These are phyloP conservation scores for Paxillus rubicundulus DNA, from an alignment of 768 basidiomycete species.

Conservation along the genomic window DNA sequence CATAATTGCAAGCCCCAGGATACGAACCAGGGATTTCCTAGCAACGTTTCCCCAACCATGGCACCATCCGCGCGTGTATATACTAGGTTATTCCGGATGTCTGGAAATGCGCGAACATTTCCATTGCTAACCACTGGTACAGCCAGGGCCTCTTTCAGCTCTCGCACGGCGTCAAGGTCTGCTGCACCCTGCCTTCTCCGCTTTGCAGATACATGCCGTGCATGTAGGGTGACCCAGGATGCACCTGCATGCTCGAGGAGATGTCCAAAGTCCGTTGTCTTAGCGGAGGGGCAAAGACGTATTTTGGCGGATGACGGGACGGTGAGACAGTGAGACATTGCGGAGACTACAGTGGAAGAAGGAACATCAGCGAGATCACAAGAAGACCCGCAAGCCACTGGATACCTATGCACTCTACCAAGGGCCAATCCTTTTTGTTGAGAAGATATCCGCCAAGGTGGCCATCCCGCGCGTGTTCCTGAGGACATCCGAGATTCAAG, in stretches of 20 bases:
- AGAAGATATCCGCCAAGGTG: constrained; percentile 80
- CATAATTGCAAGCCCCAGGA: background rate
- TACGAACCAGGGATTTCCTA: constrained; percentile 70
- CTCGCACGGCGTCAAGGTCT: constrained; percentile 58
- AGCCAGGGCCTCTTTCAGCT: constrained; percentile 47
- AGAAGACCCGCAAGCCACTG: background rate
- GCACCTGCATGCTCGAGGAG: constrained; percentile 63
- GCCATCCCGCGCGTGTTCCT: constrained; percentile 60
- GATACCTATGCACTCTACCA: constrained; percentile 63
- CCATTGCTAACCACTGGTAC: constrained; percentile 77
- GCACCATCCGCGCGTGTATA: constrained; percentile 67
- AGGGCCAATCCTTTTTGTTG: constrained; percentile 67
- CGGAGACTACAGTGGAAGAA: constrained; percentile 45
- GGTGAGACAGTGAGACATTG: constrained; percentile 58
- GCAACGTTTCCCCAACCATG: constrained; percentile 79
- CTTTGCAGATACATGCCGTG: constrained; percentile 66
- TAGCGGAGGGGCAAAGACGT: constrained; percentile 49
- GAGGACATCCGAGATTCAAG: constrained; percentile 80
- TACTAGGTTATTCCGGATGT: constrained; percentile 52
- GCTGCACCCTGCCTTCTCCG: constrained; percentile 72
- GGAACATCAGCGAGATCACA: background rate
- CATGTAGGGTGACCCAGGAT: constrained; percentile 72
- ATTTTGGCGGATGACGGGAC: constrained; percentile 69
- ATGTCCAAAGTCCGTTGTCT: constrained; percentile 55
- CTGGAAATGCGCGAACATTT: constrained; percentile 61